Evolutionary conservation across 1,284 basidiomycete genomes (phyloP), one percentile per base, ranked within the genome.

Genomic region (Leccinum ponderosum): DNA sequence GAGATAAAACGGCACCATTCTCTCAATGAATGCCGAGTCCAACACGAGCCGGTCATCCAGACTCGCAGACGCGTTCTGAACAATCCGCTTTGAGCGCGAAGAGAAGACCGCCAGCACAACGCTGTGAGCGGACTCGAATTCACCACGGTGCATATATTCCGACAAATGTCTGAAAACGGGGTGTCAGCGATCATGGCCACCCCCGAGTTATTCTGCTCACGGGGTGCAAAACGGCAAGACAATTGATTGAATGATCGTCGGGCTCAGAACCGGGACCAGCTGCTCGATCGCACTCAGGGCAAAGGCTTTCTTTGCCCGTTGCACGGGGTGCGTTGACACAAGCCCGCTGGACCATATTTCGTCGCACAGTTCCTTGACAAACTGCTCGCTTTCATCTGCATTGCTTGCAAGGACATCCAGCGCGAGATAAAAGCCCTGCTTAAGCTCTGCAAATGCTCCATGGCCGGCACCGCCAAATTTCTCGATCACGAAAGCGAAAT

Each of bases 101-200:
- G 86, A 82, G 66, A 91, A 86, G 22, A 90, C 79, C 3, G 89
- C 80, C 6, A 92, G 75, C 55, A 92, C 77, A 31, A 90, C 87
- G 3, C 90, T 91, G 71, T 92, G 90, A 4, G 89, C 83, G 0
- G 88, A 88, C 71, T 92, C 90, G 62, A 84, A 91, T 17, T 83
- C 85, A 63, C 90, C 87, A 35, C 89, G 84, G 61, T 89, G 77
- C 14, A 73, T 73, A n/a, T 83, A 64, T 62, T 87, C 80, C 55
- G 76, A 78, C 22, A 89, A 77, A 69, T 86, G 80, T 48, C 87
- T 89, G 65, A 48, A 59, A 39, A 52, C 20, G 4, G 7, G 14
- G 53, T 29, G 27, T 58, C 6, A 56, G 25, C 12, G 20, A 25
- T n/a, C 42, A 8, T 12, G 6, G n/a, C 6, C 3, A 53, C 12